Conservation (phyloP, 805 yeast species). For the Saccharomycopsis schoenii region DNA sequence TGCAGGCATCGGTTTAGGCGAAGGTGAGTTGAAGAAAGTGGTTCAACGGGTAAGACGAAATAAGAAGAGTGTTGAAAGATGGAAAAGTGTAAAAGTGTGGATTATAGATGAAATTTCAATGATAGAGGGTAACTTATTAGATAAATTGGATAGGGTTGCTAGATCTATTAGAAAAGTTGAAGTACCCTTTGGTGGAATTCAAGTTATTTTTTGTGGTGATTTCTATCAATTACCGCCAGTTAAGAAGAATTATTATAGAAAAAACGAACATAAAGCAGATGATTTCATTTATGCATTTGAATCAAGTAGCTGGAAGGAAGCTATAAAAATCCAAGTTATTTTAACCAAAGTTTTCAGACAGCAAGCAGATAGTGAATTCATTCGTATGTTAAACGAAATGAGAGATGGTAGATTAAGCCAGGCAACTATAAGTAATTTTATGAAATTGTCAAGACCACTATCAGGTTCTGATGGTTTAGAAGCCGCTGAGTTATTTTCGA, state of each 20-base stretch:
- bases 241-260: constrained; percentile 19
- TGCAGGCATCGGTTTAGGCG: constrained; percentile 70
- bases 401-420: constrained; percentile 50
- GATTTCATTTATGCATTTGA: constrained; percentile 52
- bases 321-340: constrained; percentile 48
- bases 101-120: constrained; percentile 73
- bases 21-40: constrained; percentile 38
- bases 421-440: constrained; percentile 40
- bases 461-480: constrained; percentile 47
- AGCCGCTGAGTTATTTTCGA: constrained; percentile 69
- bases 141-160: constrained; percentile 55
- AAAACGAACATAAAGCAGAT: constrained; percentile 23
- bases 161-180: constrained; percentile 35
- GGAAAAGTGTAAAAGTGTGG: constrained; percentile 49
- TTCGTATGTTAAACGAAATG: constrained; percentile 67
- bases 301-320: constrained; percentile 47
- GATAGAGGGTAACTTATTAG: constrained; percentile 62
- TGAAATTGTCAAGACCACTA: constrained; percentile 40
- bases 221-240: constrained; percentile 74
- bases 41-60: constrained; percentile 45
- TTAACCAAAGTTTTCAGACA: constrained; percentile 65
- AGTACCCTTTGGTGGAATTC: constrained; percentile 73
- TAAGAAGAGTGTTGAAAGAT: constrained; percentile 38
- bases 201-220: constrained; percentile 74
- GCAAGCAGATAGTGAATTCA: constrained; percentile 59